Percentiles rank a stretch among this genome's conserved stretches.
Evolutionary conservation across 1,284 basidiomycete species (phyloP).

Genomic region (Quambalaria eucalypti): DNA sequence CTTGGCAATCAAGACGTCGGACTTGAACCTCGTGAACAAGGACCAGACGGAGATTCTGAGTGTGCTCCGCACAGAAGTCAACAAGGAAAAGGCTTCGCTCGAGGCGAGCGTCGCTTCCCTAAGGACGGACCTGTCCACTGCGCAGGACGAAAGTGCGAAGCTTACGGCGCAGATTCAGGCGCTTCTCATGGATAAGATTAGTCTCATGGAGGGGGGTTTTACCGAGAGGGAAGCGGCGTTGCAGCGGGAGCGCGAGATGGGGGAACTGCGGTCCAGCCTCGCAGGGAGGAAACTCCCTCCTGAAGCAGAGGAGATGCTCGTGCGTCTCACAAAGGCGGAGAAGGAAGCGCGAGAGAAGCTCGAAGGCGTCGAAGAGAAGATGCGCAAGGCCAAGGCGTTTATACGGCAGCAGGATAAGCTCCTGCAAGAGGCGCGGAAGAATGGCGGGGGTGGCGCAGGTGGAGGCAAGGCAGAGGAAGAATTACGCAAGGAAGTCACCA

Average conservation of each 20-base stretch:
- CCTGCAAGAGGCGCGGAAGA: constrained; percentile 13
- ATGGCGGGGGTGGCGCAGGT: not conserved
- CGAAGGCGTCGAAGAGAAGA: constrained; percentile 66
- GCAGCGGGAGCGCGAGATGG: no score
- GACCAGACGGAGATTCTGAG: constrained; percentile 57
- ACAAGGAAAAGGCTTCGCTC: constrained; percentile 70
- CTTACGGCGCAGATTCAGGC: constrained; percentile 61
- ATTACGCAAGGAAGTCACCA: constrained; percentile 10
- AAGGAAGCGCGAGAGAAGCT: constrained; percentile 62
- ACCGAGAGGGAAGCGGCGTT: no score
- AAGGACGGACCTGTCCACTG: constrained; percentile 61
- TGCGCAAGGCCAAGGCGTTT: constrained; percentile 77
- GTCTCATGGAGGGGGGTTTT: constrained; percentile 56
- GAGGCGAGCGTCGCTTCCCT: constrained; percentile 61
- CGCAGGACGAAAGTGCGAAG: constrained; percentile 76
- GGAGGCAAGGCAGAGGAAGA: constrained; percentile 10
- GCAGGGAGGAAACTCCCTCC: constrained; percentile 57
- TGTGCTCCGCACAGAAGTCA: constrained; percentile 74
- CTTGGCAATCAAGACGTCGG: not conserved
- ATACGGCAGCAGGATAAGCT: constrained; percentile 68
- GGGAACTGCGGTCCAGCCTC: no score
- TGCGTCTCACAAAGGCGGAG: constrained; percentile 59
- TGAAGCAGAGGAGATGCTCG: constrained; percentile 64
- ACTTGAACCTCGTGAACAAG: constrained; percentile 51
- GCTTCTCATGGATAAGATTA: constrained; percentile 81